These are phyloP conservation scores for Herpetomonas samuelpessoai DNA, from an alignment of 208 protist genomes.

Conservation along the genomic window DNA sequence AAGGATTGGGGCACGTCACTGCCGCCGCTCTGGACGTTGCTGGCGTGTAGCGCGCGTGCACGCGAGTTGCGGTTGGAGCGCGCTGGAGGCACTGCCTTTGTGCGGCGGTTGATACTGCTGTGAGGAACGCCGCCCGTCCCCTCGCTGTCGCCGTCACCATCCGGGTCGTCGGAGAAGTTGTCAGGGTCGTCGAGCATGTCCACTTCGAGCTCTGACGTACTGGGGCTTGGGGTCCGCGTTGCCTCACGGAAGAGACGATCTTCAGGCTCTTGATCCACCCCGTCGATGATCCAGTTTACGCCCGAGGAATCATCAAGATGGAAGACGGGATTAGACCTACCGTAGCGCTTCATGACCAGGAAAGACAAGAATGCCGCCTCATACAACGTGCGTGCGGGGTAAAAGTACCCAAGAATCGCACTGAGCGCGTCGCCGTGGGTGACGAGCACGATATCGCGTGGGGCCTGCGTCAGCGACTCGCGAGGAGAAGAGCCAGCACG, in stretches of 20 bases:
- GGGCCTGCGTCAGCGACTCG: neutral
- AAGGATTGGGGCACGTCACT: too few species aligned
- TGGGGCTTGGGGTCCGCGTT: neutral
- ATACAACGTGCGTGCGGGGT: conserved; percentile 71
- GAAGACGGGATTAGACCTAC: conserved; percentile 24
- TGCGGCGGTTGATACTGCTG: conserved; percentile 11
- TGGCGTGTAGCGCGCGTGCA: too few species aligned
- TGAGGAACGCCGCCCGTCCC: neutral
- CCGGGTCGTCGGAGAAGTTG: conserved; percentile 7
- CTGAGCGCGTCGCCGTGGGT: conserved; percentile 81
- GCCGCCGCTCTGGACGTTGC: too few species aligned
- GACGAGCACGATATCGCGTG: conserved; percentile 49
- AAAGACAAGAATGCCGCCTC: conserved; percentile 74
- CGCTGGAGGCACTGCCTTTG: neutral
- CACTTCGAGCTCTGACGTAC: neutral
- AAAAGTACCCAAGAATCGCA: conserved; percentile 52
- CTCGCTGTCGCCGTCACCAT: conserved; percentile 1
- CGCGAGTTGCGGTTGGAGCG: neutral
- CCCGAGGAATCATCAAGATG: conserved; percentile 40
- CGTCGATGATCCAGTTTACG: conserved; percentile 61
- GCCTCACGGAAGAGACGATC: conserved; percentile 7
- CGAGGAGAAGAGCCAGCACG: too few species aligned
- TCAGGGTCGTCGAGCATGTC: neutral
- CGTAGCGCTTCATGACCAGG: conserved; percentile 49
- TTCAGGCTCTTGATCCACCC: conserved; percentile 28